A percentile compares a stretch with the other conserved stretches of the same genome.
Conservation (phyloP, 768 basidiomycete genomes). For the Pluteus cervinus region DNA sequence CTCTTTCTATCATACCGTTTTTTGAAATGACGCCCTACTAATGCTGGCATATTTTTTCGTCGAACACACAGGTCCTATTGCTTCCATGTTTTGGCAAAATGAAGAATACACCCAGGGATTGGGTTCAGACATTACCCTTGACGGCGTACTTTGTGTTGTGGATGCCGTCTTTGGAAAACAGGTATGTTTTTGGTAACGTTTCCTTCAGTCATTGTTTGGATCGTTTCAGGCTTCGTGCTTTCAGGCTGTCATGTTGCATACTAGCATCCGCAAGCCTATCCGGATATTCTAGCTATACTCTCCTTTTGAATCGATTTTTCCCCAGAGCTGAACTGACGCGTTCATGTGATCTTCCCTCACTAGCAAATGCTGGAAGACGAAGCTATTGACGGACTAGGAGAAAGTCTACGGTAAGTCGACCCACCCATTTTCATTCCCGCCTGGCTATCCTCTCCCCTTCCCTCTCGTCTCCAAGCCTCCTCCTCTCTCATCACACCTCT, state of each 20-base stretch:
- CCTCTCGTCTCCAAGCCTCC: neutral
- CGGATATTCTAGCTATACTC: no score
- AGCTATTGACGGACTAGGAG: constrained; percentile 51
- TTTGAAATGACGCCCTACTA: neutral
- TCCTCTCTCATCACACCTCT: neutral
- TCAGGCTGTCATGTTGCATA: no score
- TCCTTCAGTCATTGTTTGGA: constrained; percentile 6
- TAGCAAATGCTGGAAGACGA: constrained; percentile 88
- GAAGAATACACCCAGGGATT: constrained; percentile 72
- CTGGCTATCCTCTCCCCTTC: constrained; percentile 2
- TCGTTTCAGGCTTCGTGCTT: no score
- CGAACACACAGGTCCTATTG: constrained; percentile 60
- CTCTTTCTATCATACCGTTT: no score
- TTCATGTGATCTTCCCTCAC: no score
- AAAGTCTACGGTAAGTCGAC: constrained; percentile 65
- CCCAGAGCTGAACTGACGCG: neutral
- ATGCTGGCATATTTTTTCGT: neutral
- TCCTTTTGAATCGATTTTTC: no score
- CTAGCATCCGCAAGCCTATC: no score
- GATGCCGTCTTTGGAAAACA: constrained; percentile 77
- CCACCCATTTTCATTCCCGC: no score
- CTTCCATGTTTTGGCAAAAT: constrained; percentile 83
- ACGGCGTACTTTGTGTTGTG: constrained; percentile 90
- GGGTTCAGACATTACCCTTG: constrained; percentile 65
- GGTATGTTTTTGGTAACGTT: constrained; percentile 14